Percentiles rank a stretch among this genome's conserved stretches.
Evolutionary conservation across 2,329 filamentous ascomycete genomes (phyloP).

Genomic region (Sporothrix brasiliensis): DNA sequence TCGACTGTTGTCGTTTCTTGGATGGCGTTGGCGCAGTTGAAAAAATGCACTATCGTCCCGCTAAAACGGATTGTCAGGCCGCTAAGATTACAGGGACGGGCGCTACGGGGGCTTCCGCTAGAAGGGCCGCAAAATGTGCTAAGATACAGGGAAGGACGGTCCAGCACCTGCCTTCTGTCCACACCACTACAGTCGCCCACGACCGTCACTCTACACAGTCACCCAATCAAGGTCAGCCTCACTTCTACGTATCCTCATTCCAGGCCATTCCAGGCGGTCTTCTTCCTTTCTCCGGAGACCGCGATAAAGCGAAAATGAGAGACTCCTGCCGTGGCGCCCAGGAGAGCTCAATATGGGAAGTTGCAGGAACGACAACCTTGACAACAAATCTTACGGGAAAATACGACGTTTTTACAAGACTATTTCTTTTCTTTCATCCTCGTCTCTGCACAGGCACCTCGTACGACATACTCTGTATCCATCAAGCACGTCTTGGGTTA

Average conservation of each 20-base stretch:
- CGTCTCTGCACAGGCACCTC: neutral
- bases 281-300: neutral
- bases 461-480: neutral
- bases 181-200: too few species aligned
- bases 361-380: too few species aligned
- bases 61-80: neutral
- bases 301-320: too few species aligned
- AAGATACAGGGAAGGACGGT: neutral
- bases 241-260: neutral
- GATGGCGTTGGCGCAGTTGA: neutral
- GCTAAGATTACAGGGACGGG: neutral
- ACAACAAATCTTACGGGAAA: too few species aligned
- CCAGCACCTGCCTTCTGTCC: neutral
- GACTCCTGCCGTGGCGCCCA: too few species aligned
- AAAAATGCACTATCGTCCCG: neutral
- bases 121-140: neutral
- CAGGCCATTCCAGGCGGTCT: neutral
- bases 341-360: too few species aligned
- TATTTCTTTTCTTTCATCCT: too few species aligned
- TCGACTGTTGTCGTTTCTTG: neutral
- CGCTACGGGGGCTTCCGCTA: slow-evolving; percentile 5
- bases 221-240: neutral
- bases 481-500: neutral
- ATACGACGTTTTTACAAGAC: too few species aligned
- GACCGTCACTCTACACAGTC: too few species aligned